phyloP scores from a whole-genome alignment of 1,284 basidiomycete species.

The Tylopilus sp. region DNA sequence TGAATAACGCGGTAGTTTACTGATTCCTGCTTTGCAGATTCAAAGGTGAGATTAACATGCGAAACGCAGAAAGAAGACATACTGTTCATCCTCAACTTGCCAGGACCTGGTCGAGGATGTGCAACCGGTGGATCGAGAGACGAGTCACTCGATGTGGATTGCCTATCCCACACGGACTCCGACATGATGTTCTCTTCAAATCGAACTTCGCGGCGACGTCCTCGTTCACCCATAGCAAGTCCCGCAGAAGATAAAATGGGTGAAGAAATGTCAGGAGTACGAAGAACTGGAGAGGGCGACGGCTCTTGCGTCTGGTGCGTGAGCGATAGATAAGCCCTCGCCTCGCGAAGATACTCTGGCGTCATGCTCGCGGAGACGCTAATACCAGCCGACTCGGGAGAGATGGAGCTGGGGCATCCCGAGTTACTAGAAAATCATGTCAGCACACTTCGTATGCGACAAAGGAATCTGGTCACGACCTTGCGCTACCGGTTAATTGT shows the following conservation, averaged over 20 bases:
- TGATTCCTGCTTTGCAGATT: constrained; percentile 23
- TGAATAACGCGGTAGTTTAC: constrained; percentile 35
- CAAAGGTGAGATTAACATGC: neutral
- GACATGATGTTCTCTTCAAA: constrained; percentile 36
- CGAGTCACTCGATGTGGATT: constrained; percentile 35
- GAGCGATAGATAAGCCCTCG: constrained; percentile 33
- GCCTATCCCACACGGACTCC: constrained; percentile 34
- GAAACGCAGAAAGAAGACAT: neutral
- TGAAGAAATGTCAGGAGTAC: constrained; percentile 28
- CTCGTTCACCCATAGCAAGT: constrained; percentile 28
- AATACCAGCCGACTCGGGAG: constrained; percentile 36
- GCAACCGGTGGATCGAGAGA: constrained; percentile 29
- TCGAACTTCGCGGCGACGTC: constrained; percentile 36
- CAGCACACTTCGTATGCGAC: neutral
- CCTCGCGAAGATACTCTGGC: constrained; percentile 36
- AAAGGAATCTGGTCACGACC: constrained; percentile 8
- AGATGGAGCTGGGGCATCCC: constrained; percentile 34
- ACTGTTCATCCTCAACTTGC: constrained; percentile 23
- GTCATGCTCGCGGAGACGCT: constrained; percentile 34
- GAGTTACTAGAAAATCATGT: constrained; percentile 25
- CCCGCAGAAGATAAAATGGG: constrained; percentile 34
- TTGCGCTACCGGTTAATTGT: constrained; percentile 16
- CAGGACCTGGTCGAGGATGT: constrained; percentile 14
- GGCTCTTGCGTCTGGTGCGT: constrained; percentile 23
- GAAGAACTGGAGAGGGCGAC: constrained; percentile 8